A percentile compares a stretch with the other conserved stretches of the same genome.
These are phyloP conservation scores for Kazachstania kunashirensis DNA, from an alignment of 805 yeast species.

Conservation along the genomic window DNA sequence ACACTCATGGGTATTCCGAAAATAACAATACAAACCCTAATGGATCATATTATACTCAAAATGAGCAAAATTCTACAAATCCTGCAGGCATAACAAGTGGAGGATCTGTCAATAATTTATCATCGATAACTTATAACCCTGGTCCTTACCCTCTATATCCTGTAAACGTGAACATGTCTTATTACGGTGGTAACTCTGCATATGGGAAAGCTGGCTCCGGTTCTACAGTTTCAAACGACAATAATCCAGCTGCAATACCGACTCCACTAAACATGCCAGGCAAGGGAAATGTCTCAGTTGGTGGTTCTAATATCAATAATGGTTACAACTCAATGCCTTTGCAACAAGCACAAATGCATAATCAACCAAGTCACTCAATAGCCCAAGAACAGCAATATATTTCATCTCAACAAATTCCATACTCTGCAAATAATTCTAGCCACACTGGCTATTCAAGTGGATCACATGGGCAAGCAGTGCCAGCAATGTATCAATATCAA, in stretches of 20 bases:
- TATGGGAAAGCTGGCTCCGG: not conserved
- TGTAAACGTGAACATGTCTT: constrained; percentile 7
- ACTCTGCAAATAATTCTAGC: not conserved
- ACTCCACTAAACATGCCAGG: constrained; percentile 5
- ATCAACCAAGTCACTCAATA: constrained; percentile 1
- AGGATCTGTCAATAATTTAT: not conserved
- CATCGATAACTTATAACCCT: constrained; percentile 3
- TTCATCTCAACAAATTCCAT: constrained; percentile 1
- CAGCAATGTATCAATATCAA: constrained; percentile 4
- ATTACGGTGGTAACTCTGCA: constrained; percentile 6
- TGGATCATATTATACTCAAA: constrained; percentile 1
- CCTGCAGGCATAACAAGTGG: not conserved
- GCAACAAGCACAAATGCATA: constrained; percentile 2
- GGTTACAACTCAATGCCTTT: constrained; percentile 1
- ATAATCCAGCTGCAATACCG: constrained; percentile 3
- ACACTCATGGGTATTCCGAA: constrained; percentile 4
- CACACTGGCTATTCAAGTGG: constrained; percentile 1
- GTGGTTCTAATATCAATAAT: not conserved
- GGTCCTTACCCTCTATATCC: constrained; percentile 7
- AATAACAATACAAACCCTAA: not conserved
- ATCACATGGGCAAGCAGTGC: constrained; percentile 1
- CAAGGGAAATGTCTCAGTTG: not conserved
- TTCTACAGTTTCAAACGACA: not conserved
- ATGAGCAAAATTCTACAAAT: not conserved
- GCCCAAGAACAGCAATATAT: not conserved